These are phyloP conservation scores for Vanderwaltozyma yarrowii DNA, from an alignment of 805 yeast genomes.

Conservation along the genomic window DNA sequence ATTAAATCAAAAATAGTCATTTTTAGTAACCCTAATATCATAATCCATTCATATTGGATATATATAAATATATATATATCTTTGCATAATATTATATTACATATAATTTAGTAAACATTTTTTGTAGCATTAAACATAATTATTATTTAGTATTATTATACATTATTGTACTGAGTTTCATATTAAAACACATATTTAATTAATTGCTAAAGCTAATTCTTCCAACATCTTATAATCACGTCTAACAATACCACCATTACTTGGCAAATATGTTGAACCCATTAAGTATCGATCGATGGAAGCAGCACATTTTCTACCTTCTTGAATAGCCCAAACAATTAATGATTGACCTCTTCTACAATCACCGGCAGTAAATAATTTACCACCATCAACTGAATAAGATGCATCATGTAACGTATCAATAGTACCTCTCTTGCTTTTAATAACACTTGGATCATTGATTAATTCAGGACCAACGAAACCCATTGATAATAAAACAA, in stretches of 20 bases:
- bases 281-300: constrained; percentile 74
- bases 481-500: constrained; percentile 93
- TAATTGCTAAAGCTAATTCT: constrained; percentile 48
- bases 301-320: constrained; percentile 97
- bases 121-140: no score
- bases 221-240: constrained; percentile 70
- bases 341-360: constrained; percentile 98
- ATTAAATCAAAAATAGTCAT: no score
- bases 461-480: constrained; percentile 93
- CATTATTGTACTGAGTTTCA: constrained; percentile 1
- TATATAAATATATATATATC: no score
- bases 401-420: constrained; percentile 42
- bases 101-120: no score
- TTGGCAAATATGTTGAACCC: constrained; percentile 79
- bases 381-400: constrained; percentile 58
- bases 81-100: no score
- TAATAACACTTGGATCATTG: constrained; percentile 44
- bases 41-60: no score
- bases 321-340: constrained; percentile 99
- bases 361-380: constrained; percentile 93
- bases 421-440: constrained; percentile 78
- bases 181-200: constrained; percentile 1
- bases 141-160: neutral
- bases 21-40: no score
- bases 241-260: constrained; percentile 85